These are phyloP conservation scores for Pulveroboletus sp. DNA, from an alignment of 768 basidiomycete species.

Conservation along the genomic window DNA sequence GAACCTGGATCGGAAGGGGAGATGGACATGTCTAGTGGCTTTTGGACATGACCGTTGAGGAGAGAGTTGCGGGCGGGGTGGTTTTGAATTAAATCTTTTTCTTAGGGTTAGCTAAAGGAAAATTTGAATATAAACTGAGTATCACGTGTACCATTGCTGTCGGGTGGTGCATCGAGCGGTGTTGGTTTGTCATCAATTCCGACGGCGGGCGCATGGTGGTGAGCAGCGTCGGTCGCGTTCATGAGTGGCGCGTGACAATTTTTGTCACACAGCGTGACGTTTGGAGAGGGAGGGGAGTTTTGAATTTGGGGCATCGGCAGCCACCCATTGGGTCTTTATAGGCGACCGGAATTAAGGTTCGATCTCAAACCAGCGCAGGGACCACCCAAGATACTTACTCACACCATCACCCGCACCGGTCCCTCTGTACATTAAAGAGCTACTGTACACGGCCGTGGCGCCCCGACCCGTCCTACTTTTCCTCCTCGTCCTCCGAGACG, in stretches of 20 bases:
- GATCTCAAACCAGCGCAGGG: slow-evolving; percentile 73
- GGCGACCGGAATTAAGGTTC: slow-evolving; percentile 79
- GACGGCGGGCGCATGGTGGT: slow-evolving; percentile 29
- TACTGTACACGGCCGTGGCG: slow-evolving; percentile 1
- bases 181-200: slow-evolving; percentile 29
- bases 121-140: slow-evolving; percentile 29
- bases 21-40: slow-evolving; percentile 44
- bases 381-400: slow-evolving; percentile 47
- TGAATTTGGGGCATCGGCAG: slow-evolving; percentile 65
- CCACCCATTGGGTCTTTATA: slow-evolving; percentile 81
- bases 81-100: slow-evolving; percentile 20
- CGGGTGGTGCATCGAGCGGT: slow-evolving; percentile 16
- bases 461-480: slow-evolving; percentile 44
- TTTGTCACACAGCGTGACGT: slow-evolving; percentile 63
- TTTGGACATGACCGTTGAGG: slow-evolving; percentile 67
- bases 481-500: slow-evolving; percentile 52
- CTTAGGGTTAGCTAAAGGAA: slow-evolving; percentile 38
- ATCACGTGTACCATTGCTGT: slow-evolving; percentile 41
- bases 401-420: slow-evolving; percentile 26
- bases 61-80: slow-evolving; percentile 40
- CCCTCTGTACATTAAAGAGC: slow-evolving; percentile 7
- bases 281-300: slow-evolving; percentile 48
- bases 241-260: slow-evolving; percentile 67
- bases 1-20: slow-evolving; percentile 52
- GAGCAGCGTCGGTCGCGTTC: slow-evolving; percentile 45